A percentile compares a stretch with the other conserved stretches of the same genome.
Evolutionary conservation across 176 grass and related monocot species (phyloP).

Genomic region (Rhynchospora pubera): DNA sequence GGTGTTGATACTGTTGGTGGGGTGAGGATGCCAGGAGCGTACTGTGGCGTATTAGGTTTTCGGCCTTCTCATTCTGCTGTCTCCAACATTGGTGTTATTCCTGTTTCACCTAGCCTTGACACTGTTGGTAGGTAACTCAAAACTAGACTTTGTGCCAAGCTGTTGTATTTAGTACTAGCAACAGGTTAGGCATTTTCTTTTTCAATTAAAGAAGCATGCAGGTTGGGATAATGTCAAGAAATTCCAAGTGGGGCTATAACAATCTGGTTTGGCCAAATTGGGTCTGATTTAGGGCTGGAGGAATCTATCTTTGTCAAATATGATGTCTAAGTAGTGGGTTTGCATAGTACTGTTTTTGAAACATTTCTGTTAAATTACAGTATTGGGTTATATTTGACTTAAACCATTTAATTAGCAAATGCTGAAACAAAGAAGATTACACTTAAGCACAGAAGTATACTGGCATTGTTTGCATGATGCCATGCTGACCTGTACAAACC

Average conservation of each 20-base stretch:
- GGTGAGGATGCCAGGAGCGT: constrained; percentile 82
- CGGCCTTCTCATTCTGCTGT: constrained; percentile 76
- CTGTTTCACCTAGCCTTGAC: constrained; percentile 82
- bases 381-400: background rate
- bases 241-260: background rate
- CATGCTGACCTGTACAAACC: background rate
- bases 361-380: too few species aligned
- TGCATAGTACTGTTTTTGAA: background rate
- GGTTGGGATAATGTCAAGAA: background rate
- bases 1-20: constrained; percentile 85
- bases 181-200: background rate
- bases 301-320: too few species aligned
- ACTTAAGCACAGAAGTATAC: background rate
- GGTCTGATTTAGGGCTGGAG: background rate
- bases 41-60: constrained; percentile 82
- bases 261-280: constrained; percentile 1
- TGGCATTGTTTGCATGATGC: background rate
- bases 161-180: background rate
- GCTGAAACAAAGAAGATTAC: background rate
- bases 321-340: background rate
- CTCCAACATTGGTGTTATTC: constrained; percentile 63
- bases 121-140: constrained; percentile 52
- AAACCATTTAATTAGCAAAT: background rate
- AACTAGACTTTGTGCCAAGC: background rate
- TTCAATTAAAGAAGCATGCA: background rate